Evolutionary conservation across 306 rosid genomes (phyloP).

Genomic region (Rosa rugosa): DNA sequence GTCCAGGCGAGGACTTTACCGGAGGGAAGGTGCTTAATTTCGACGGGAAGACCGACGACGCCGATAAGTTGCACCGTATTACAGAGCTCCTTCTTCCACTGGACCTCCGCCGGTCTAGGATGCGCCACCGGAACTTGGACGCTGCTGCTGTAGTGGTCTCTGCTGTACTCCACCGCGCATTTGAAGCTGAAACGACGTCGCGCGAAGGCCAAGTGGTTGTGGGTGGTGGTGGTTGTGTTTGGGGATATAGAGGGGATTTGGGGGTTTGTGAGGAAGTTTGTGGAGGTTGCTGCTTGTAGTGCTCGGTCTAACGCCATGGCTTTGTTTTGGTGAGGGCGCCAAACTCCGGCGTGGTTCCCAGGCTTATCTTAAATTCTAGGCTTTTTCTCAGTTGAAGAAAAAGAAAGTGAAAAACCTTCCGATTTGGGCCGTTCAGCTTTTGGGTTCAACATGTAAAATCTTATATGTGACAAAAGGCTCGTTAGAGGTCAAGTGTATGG

Average conservation of each 20-base stretch:
- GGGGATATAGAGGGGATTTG: slow-evolving; percentile 18
- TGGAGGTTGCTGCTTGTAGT: slow-evolving; percentile 23
- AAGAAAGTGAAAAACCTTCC: background rate
- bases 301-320: slow-evolving; percentile 45
- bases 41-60: slow-evolving; percentile 61
- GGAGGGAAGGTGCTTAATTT: slow-evolving; percentile 69
- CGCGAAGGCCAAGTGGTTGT: slow-evolving; percentile 18
- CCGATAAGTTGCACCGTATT: slow-evolving; percentile 82
- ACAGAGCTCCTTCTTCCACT: slow-evolving; percentile 85
- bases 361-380: background rate
- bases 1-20: slow-evolving; percentile 85
- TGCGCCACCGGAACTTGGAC: slow-evolving; percentile 30
- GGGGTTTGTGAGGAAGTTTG: slow-evolving; percentile 15
- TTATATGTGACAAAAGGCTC: background rate
- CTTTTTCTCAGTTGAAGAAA: background rate
- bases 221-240: background rate
- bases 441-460: background rate
- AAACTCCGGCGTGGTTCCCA: background rate
- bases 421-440: background rate
- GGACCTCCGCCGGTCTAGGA: slow-evolving; percentile 72
- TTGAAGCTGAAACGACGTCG: slow-evolving; percentile 38
- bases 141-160: slow-evolving; percentile 20
- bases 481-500: background rate
- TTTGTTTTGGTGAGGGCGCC: slow-evolving; percentile 2
- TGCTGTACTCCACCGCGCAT: slow-evolving; percentile 45